Evolutionary conservation across 169 alveolate species (phyloP).

Genomic region (Babesia divergens): DNA sequence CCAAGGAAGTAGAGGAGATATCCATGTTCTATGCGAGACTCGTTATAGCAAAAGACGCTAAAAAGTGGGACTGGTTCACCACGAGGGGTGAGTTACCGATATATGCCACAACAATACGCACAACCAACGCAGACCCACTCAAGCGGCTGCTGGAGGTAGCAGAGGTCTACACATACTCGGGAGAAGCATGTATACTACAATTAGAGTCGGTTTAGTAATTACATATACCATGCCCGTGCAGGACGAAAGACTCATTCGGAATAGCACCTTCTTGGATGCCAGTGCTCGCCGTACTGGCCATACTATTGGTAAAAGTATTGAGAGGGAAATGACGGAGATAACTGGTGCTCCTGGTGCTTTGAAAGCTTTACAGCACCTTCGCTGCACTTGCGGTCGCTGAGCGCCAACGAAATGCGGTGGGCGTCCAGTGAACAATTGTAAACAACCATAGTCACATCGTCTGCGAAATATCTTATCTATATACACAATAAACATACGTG

Average conservation of each 20-base stretch:
- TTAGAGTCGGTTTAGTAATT: constrained; percentile 6
- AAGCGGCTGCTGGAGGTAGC: constrained; percentile 22
- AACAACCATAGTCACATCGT: constrained; percentile 24
- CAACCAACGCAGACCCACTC: constrained; percentile 35
- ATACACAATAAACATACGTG: not conserved
- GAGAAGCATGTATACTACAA: constrained; percentile 19
- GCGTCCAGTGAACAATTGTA: constrained; percentile 56
- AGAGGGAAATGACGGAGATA: not conserved
- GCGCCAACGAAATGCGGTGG: not conserved
- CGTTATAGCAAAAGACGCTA: not conserved
- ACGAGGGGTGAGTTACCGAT: constrained; percentile 2
- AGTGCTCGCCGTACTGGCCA: not conserved
- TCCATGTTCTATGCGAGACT: constrained; percentile 17
- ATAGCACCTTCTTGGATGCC: not conserved
- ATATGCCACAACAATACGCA: too few relatives aligned
- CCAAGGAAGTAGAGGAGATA: not conserved
- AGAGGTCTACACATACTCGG: not conserved
- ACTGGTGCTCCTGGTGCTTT: constrained; percentile 6
- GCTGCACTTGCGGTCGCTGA: not conserved
- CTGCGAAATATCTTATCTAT: not conserved
- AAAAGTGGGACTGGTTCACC: constrained; percentile 31
- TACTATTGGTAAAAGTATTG: not conserved
- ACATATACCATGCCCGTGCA: not conserved
- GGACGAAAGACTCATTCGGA: not conserved
- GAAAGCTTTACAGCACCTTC: not conserved